Evolutionary conservation across 208 protist species (phyloP), one percentile per base, ranked within the genome.

Genomic region (Acanthamoeba culbertsoni): DNA sequence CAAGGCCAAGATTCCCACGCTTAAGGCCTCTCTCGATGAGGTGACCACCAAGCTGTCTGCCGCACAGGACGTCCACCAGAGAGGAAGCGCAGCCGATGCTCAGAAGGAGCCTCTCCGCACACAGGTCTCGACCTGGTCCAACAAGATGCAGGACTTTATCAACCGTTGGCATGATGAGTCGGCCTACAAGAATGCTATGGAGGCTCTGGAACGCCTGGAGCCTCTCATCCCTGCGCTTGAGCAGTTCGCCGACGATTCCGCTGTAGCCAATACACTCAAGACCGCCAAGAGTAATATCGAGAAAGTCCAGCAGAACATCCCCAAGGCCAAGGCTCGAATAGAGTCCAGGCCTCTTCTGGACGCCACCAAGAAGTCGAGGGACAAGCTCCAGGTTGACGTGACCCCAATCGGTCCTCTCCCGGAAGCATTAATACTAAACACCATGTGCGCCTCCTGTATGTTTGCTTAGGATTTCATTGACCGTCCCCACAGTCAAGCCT

Each of bases 71-170:
- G 42, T 46, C n/a, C n/a, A 62, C 5, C 77, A 88, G 46, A 46
- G 77, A 12, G 77, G 53, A 88, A 88, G 77, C 0, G 26, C 35
- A 48, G n/a, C 53, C n/a, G 31, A 42, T 62, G 77, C 77, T 46
- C n/a, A 88, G 53, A 40, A 88, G 53, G 77, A 88, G 20, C 18
- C 45, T 0, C 77, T 88, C 23, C 77, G 77, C 46, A 26, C 43
- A 5, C 33, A 88, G 77, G 77, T 88, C 1, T 43, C 77, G 3
- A 7, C 43, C n/a, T 88, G 45, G 53, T 55, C 45, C 18, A 43
- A 26, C 48, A 88, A 88, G 63, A 26, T 73, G 40, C 45, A 91
- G 84, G 55, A 71, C 14, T 91, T 91, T 35, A 91, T 91, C 84
- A 91, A 91, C 40, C 23, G 42, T 10, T 91, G 45, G 43, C 55